phyloP scores from a whole-genome alignment of 2,329 filamentous ascomycete species.

The Mycosphaerella sp. region DNA sequence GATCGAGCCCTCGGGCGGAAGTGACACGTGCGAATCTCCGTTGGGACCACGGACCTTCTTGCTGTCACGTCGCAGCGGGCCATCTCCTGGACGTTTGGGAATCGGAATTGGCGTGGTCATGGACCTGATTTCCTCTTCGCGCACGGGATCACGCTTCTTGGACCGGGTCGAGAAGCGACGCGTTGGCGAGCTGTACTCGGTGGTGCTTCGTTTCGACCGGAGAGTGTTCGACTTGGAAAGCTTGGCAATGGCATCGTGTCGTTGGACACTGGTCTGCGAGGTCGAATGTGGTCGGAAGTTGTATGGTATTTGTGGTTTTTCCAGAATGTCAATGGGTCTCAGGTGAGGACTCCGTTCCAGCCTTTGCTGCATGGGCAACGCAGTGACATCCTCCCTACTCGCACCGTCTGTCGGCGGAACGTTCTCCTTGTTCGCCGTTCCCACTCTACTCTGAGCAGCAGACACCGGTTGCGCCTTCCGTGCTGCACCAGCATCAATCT shows the following conservation, averaged over 20 bases:
- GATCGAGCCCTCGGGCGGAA: slow-evolving; percentile 67
- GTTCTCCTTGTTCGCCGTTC: slow-evolving; percentile 23
- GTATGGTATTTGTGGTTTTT: slow-evolving; percentile 40
- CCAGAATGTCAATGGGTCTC: slow-evolving; percentile 35
- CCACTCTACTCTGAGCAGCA: slow-evolving; percentile 10
- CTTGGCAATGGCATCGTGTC: slow-evolving; percentile 16
- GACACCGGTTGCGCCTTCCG: slow-evolving; percentile 2
- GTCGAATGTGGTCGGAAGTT: slow-evolving; percentile 34
- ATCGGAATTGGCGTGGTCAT: slow-evolving; percentile 67
- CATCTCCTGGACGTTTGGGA: slow-evolving; percentile 43
- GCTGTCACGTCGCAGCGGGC: slow-evolving; percentile 54
- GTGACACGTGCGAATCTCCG: slow-evolving; percentile 63
- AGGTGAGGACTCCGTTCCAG: slow-evolving; percentile 45
- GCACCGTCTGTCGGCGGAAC: slow-evolving; percentile 14
- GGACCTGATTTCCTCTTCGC: slow-evolving; percentile 82
- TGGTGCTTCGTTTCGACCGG: slow-evolving; percentile 39
- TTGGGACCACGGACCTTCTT: slow-evolving; percentile 58
- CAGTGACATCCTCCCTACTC: slow-evolving; percentile 44
- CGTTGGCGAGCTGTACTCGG: slow-evolving; percentile 44
- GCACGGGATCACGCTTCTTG: slow-evolving; percentile 63
- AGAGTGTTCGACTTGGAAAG: slow-evolving; percentile 27
- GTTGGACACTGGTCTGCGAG: slow-evolving; percentile 29
- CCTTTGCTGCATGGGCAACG: slow-evolving; percentile 38
- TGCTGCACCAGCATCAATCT: slow-evolving; percentile 8
- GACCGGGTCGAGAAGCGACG: slow-evolving; percentile 66